Evolutionary conservation across 345 rosid genomes (phyloP), one percentile per base, ranked within the genome.

Genomic region (Psidium friedrichsthalianum): DNA sequence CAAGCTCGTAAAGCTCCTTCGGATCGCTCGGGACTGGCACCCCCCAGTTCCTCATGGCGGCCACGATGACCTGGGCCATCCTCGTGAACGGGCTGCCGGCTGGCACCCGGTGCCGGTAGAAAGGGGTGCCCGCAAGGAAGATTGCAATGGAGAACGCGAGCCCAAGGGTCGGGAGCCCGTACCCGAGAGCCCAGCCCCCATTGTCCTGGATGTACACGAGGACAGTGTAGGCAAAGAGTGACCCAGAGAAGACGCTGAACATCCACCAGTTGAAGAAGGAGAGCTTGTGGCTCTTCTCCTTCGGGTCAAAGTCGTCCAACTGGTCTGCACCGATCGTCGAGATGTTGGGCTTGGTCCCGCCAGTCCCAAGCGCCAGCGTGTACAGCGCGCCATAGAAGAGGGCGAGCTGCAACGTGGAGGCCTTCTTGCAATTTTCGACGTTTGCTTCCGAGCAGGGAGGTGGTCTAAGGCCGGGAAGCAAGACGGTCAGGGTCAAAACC

Each of bases 261-360:
- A 94, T 90, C 98, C 99, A 97, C 99, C 98, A 97, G 61, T 96
- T 97, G 96, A 97, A 97, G 93, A 96, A 97, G 52, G 99, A 96
- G 42, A 94, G 92, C 89, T 96, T 97, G 1, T 90, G 89, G 74
- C 80, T 87, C 91, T 96, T 97, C 91, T 97, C 98, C 82, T 91
- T 94, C 0, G 94, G 93, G 20, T 97, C 90, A 42, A 94, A 95
- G 42, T 92, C 98, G 36, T 97, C 99, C 56, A 97, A 97, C 57
- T 96, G 99, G 86, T 97, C 99, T 0, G 98, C 98, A 0, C 99
- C 98, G 0, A 95, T 95, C 0, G 98, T 97, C 0, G 98, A 97
- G 51, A 97, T 97, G 90, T 97, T 97, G 7, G 98, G 96, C 87
- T 96, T 97, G 29, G 99, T 95, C 22, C 99, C 98, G 0, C 99